These are phyloP conservation scores for Lycium ferocissimum DNA, from an alignment of 257 asterid genomes.

Conservation along the genomic window DNA sequence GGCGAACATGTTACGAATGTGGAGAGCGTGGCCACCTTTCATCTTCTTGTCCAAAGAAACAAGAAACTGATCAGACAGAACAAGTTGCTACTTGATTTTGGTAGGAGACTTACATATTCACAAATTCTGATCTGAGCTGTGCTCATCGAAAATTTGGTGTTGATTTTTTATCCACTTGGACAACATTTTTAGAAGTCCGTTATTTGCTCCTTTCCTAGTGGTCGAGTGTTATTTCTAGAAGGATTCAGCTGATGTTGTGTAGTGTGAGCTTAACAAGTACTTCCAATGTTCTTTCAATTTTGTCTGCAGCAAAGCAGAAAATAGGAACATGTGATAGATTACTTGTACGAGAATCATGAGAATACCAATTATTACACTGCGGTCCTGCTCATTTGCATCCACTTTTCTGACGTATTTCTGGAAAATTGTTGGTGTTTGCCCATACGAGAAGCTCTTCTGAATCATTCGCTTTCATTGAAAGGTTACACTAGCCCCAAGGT, in stretches of 20 bases:
- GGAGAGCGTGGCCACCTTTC: constrained; percentile 89
- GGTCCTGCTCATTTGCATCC: neutral
- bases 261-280: neutral
- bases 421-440: neutral
- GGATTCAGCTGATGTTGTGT: neutral
- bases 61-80: constrained; percentile 48
- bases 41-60: constrained; percentile 72
- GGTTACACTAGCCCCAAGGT: neutral
- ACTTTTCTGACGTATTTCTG: neutral
- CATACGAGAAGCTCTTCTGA: neutral
- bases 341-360: neutral
- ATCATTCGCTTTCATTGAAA: too few species aligned
- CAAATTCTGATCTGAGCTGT: neutral
- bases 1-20: constrained; percentile 86
- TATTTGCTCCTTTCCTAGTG: neutral
- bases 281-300: constrained; percentile 6
- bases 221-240: neutral
- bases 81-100: constrained; percentile 38
- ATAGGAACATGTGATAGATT: neutral
- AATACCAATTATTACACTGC: neutral
- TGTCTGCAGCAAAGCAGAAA: neutral
- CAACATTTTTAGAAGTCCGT: neutral
- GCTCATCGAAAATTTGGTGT: neutral
- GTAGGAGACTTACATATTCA: constrained; percentile 19
- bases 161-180: neutral